phyloP scores from a whole-genome alignment of 2,329 filamentous ascomycete genomes.

The Aspergillus nomiae region DNA sequence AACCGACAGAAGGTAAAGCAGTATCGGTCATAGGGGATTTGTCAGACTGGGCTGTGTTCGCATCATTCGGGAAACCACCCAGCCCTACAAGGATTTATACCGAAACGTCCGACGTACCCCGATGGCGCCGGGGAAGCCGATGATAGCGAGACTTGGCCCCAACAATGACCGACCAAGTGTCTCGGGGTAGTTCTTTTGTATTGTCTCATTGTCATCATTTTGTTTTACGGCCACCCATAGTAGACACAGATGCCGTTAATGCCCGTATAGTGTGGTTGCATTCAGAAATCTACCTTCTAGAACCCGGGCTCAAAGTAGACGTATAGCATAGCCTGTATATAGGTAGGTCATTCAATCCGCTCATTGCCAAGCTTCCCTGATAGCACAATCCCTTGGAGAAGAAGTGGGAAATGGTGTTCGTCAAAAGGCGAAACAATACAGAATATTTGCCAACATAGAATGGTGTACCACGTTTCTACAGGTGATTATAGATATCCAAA shows the following conservation, averaged over 20 bases:
- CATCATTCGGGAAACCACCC: not conserved
- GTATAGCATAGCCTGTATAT: too few species aligned
- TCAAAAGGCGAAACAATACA: too few species aligned
- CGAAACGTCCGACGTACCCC: not conserved
- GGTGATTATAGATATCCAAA: not conserved
- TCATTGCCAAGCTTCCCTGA: too few species aligned
- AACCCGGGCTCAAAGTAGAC: too few species aligned
- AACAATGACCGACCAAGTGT: not conserved
- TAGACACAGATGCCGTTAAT: not conserved
- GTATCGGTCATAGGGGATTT: not conserved
- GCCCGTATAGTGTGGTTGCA: too few species aligned
- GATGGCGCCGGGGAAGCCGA: not conserved
- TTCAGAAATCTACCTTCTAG: too few species aligned
- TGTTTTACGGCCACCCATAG: not conserved
- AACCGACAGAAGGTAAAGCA: not conserved
- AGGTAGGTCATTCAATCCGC: too few species aligned
- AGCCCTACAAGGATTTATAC: not conserved
- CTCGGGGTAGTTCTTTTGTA: not conserved
- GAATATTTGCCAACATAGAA: too few species aligned
- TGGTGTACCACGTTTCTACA: too few species aligned
- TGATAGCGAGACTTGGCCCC: not conserved
- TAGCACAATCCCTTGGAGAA: too few species aligned
- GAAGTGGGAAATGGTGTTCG: too few species aligned
- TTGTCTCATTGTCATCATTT: not conserved
- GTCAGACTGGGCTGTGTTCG: not conserved